Conservation (phyloP, 164 flowering plant genomes). For the Sedum album region DNA sequence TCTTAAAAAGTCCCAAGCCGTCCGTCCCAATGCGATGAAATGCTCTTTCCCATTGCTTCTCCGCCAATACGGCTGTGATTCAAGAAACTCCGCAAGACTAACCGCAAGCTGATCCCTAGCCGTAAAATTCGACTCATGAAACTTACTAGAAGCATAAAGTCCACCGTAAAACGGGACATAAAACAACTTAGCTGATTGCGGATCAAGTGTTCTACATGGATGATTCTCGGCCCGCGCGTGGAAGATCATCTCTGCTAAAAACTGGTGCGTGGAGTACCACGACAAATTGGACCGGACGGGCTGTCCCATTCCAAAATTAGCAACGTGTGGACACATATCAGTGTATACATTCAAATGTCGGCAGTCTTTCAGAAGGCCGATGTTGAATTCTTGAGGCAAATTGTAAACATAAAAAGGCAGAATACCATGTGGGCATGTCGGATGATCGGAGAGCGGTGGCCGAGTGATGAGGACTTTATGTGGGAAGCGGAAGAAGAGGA, state of each 20-base stretch:
- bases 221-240: conserved; percentile 31
- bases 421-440: not conserved
- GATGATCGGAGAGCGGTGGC: not conserved
- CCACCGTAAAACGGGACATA: conserved; percentile 44
- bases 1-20: conserved; percentile 68
- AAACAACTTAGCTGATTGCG: conserved; percentile 23
- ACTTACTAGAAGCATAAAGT: conserved; percentile 34
- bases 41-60: conserved; percentile 38
- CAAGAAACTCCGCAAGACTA: conserved; percentile 24
- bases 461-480: not conserved
- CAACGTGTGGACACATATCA: conserved; percentile 21
- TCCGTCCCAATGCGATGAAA: conserved; percentile 49
- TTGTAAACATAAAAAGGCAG: conserved; percentile 10
- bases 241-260: conserved; percentile 20
- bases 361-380: conserved; percentile 20
- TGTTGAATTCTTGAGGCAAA: conserved; percentile 20
- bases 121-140: conserved; percentile 25
- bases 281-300: not conserved
- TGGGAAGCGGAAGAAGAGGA: not conserved
- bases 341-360: conserved; percentile 10
- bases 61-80: conserved; percentile 18
- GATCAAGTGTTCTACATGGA: conserved; percentile 30
- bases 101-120: conserved; percentile 30
- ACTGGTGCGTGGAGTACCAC: conserved; percentile 30
- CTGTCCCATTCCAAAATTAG: conserved; percentile 22